A percentile compares a stretch with the other conserved stretches of the same genome.
Evolutionary conservation across 345 rosid species (phyloP).

Genomic region (Anacardium occidentale): DNA sequence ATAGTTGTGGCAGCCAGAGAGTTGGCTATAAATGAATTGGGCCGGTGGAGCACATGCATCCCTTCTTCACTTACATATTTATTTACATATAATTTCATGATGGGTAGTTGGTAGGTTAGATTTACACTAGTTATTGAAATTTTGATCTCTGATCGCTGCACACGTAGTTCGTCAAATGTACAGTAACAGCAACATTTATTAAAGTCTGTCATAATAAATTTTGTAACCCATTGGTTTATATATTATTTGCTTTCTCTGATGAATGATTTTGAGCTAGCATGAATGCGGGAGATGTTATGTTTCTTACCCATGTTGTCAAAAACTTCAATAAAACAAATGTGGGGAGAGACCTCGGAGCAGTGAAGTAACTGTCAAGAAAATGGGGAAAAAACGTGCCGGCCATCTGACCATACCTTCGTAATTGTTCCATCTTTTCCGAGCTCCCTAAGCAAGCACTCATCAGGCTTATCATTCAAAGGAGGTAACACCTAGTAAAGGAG

Average conservation of each 20-base stretch:
- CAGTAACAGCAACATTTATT: constrained; percentile 21
- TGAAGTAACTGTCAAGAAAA: too few relatives aligned
- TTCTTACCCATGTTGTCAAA: background rate
- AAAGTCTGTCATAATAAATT: constrained; percentile 5
- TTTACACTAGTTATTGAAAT: constrained; percentile 13
- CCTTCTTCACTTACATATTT: background rate
- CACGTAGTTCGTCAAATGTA: constrained; percentile 12
- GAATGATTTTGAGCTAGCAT: background rate
- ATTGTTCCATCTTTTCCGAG: too few relatives aligned
- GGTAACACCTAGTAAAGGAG: too few relatives aligned
- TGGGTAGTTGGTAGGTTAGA: constrained; percentile 9
- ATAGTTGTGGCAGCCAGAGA: constrained; percentile 1
- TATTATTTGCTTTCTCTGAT: background rate
- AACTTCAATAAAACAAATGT: too few relatives aligned
- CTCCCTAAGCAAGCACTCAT: too few relatives aligned
- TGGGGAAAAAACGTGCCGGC: too few relatives aligned
- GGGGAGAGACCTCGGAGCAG: too few relatives aligned
- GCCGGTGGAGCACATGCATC: background rate
- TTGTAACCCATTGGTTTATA: constrained; percentile 8
- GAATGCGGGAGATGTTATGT: background rate
- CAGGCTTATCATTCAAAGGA: too few relatives aligned
- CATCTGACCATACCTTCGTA: too few relatives aligned
- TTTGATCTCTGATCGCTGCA: constrained; percentile 6
- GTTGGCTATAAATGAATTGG: background rate
- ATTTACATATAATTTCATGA: background rate